Percentiles rank a stretch among this genome's conserved stretches.
phyloP scores from a whole-genome alignment of 768 basidiomycete species.

The Austroboletus eburneus region DNA sequence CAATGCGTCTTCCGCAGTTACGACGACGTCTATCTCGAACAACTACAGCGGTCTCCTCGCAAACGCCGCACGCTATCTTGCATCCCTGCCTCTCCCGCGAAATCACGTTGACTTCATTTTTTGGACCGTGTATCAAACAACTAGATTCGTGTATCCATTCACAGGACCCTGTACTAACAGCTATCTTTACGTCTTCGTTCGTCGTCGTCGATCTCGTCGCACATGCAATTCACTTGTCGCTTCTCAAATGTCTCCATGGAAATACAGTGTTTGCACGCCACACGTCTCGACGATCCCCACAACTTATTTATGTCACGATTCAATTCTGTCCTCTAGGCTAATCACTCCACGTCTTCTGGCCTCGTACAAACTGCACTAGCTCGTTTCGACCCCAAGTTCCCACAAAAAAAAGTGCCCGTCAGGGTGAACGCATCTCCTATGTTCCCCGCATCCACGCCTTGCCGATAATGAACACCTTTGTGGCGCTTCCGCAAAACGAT shows the following conservation, averaged over 20 bases:
- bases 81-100: constrained; percentile 18
- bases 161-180: constrained; percentile 12
- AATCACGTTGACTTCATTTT: constrained; percentile 16
- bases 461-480: constrained; percentile 2
- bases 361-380: background rate
- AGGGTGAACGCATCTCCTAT: too few species aligned
- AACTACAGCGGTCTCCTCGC: constrained; percentile 39
- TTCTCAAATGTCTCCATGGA: constrained; percentile 6
- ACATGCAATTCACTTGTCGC: constrained; percentile 2
- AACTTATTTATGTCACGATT: background rate
- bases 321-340: constrained; percentile 8
- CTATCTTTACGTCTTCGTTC: constrained; percentile 4
- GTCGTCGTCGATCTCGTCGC: constrained; percentile 1
- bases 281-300: constrained; percentile 1
- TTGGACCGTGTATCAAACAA: constrained; percentile 6
- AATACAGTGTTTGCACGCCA: constrained; percentile 9
- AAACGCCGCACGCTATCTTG: constrained; percentile 25
- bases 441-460: background rate
- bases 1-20: constrained; percentile 53
- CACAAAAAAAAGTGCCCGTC: background rate
- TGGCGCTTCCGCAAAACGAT: background rate
- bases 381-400: background rate
- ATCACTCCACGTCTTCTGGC: constrained; percentile 1
- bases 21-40: constrained; percentile 55
- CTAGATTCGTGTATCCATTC: constrained; percentile 8